These are phyloP conservation scores for Mesembryanthemum crystallinum DNA, from an alignment of 148 eudicot genomes.

Conservation along the genomic window DNA sequence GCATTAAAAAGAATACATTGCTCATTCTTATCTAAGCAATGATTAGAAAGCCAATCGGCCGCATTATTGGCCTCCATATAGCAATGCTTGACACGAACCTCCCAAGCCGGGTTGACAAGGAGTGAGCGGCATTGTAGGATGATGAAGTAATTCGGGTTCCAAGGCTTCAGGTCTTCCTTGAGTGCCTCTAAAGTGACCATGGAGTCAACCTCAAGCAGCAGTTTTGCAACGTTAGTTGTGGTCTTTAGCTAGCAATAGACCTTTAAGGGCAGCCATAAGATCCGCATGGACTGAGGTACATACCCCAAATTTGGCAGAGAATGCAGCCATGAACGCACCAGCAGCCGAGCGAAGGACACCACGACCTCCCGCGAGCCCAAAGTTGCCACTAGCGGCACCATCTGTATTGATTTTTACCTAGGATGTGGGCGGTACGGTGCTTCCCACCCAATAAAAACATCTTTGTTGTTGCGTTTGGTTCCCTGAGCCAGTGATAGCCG, in stretches of 20 bases:
- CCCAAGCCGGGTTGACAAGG: neutral
- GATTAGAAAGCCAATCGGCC: neutral
- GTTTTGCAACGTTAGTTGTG: neutral
- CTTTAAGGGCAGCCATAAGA: neutral
- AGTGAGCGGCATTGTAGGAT: neutral
- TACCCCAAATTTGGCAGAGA: neutral
- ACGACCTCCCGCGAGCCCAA: neutral
- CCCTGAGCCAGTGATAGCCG: too few relatives aligned
- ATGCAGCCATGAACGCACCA: neutral
- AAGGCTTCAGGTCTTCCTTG: neutral
- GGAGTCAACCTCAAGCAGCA: neutral
- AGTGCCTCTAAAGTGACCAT: neutral
- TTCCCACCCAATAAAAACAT: neutral
- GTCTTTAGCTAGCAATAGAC: neutral
- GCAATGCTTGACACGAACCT: neutral
- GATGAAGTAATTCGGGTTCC: neutral
- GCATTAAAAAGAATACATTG: too few relatives aligned
- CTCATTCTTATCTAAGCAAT: too few relatives aligned
- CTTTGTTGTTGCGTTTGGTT: too few relatives aligned
- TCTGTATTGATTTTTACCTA: neutral
- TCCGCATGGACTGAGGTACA: neutral
- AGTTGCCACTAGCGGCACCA: neutral
- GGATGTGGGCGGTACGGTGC: neutral
- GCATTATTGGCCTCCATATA: neutral
- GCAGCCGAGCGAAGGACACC: neutral